Conservation (phyloP, 2,329 filamentous ascomycete species). For the Neofusicoccum kwambonambiense region DNA sequence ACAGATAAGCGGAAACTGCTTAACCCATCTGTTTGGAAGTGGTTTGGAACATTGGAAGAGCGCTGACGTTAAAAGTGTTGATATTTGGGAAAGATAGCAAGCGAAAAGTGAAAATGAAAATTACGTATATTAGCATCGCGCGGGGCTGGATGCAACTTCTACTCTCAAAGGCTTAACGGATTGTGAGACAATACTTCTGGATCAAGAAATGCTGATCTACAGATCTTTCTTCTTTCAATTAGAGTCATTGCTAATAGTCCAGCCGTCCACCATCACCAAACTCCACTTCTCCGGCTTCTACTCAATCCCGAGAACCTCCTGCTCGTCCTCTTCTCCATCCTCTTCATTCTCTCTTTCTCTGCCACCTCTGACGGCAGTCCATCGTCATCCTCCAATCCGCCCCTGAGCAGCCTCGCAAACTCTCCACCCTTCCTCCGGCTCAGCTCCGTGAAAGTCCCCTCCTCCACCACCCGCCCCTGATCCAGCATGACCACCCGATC, state of each 20-base stretch:
- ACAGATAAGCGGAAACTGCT: conserved; percentile 43
- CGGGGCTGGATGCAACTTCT: too few species aligned
- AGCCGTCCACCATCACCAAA: too few species aligned
- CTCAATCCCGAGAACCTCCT: too few species aligned
- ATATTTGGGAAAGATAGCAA: conserved; percentile 7
- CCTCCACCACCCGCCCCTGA: conserved; percentile 65
- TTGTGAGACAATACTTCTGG: too few species aligned
- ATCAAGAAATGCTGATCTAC: too few species aligned
- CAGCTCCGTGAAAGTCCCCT: conserved; percentile 66
- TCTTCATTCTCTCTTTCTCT: background rate
- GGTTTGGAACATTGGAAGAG: background rate
- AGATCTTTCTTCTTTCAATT: too few species aligned
- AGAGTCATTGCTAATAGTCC: too few species aligned
- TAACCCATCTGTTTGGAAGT: background rate
- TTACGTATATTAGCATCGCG: background rate
- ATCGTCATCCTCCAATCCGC: conserved; percentile 20
- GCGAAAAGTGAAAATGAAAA: background rate
- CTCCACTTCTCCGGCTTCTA: too few species aligned
- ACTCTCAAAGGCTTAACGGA: too few species aligned
- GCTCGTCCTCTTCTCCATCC: background rate
- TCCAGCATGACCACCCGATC: conserved; percentile 71
- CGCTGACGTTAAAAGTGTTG: conserved; percentile 4
- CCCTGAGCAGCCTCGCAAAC: conserved; percentile 40
- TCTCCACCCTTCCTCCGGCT: conserved; percentile 27
- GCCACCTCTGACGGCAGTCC: background rate